Conservation (phyloP, 176 grass and related monocot genomes). For the Microstegium vimineum region DNA sequence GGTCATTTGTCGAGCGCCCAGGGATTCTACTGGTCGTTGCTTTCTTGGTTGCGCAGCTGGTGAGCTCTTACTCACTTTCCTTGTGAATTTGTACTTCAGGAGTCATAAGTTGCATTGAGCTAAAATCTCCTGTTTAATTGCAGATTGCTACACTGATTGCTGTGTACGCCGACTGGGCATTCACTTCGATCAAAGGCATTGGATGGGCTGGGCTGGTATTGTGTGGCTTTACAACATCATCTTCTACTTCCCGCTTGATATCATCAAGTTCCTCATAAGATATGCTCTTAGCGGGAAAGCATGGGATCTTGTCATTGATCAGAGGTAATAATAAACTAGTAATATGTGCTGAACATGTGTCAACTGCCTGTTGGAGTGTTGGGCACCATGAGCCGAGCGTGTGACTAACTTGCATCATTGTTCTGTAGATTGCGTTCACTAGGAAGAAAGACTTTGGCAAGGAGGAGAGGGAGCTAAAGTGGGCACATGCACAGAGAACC, state of each 20-base stretch:
- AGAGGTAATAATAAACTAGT: background rate
- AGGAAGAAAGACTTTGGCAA: conserved; percentile 60
- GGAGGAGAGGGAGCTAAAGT: conserved; percentile 1
- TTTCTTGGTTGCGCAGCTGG: conserved; percentile 70
- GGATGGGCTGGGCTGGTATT: conserved; percentile 76
- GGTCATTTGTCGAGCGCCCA: conserved; percentile 66
- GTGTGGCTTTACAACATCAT: conserved; percentile 80
- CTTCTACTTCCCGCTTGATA: conserved; percentile 72
- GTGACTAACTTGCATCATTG: background rate
- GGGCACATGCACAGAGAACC: conserved; percentile 26
- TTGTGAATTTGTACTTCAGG: background rate
- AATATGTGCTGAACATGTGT: background rate
- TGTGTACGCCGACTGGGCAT: conserved; percentile 64
- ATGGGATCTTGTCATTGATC: conserved; percentile 64
- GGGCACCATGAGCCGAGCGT: background rate
- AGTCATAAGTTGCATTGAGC: background rate
- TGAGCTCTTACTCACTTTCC: background rate
- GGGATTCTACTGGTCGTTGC: conserved; percentile 66
- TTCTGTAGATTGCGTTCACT: conserved; percentile 59
- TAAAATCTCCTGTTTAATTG: background rate
- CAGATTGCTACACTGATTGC: conserved; percentile 80
- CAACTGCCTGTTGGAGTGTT: background rate
- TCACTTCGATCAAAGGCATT: conserved; percentile 65
- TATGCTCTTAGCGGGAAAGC: conserved; percentile 68
- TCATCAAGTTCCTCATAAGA: conserved; percentile 59